Evolutionary conservation across 1,284 basidiomycete genomes (phyloP), one percentile per base, ranked within the genome.

Genomic region (Pisolithus thermaeus): DNA sequence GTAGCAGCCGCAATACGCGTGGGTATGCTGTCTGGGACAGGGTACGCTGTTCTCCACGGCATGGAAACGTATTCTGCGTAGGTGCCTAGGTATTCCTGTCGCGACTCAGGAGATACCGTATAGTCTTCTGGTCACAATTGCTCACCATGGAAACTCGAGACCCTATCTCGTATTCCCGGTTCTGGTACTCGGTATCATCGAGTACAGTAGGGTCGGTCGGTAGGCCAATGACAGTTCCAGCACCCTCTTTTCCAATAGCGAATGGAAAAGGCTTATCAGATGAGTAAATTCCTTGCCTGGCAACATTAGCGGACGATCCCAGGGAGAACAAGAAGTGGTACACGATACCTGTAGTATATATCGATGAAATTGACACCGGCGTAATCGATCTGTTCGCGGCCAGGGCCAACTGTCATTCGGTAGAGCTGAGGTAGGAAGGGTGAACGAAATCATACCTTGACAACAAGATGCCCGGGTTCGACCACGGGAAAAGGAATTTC

Each of bases 301-400:
- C 30, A 9, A 51, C 27, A n/a, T 54, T 18, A 16, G 36, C n/a
- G 54, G 49, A 49, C 25, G 3, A 46, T n/a, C 30, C 49, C 5
- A 49, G 27, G 39, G 42, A 43, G 3, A n/a, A 16, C 27, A 16
- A 32, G 41, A 6, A 5, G 12, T 14, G 32, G 22, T 43, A 23
- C 14, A 32, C 50, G 66, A 60, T 59, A 77, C 83, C 83, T 72
- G 62, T 76, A 78, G 67, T 91, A 91, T 4, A 86, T 91, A 68
- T 95, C 92, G 63, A 95, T 90, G 67, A 87, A 93, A 70, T 94
- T 94, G 56, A 93, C 78, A 16, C 92, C 92, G 4, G 74, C 71
- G 60, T 83, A 87, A 58, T 84, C 75, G n/a, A 81, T 73, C 83
- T 84, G 56, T 56, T 47, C 61, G 16, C 40, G n/a, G 7, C 6